phyloP scores from a whole-genome alignment of 257 asterid species.

The Plectranthus barbatus region DNA sequence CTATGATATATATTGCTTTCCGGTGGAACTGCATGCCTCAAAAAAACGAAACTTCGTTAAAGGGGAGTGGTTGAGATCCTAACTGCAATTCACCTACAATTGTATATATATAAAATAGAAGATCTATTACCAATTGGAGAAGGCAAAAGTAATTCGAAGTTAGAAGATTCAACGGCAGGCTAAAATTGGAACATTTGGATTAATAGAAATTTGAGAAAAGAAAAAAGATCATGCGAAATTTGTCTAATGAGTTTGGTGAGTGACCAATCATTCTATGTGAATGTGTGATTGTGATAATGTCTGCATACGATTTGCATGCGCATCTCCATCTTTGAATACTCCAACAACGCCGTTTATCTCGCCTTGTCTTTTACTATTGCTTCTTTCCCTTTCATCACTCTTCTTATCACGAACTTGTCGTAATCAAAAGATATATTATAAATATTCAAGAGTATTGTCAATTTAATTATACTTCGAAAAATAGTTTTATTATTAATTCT shows the following conservation, averaged over 20 bases:
- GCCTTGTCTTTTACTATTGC: too few relatives aligned
- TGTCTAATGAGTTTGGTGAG: constrained; percentile 48
- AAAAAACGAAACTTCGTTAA: not conserved
- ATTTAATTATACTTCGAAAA: too few relatives aligned
- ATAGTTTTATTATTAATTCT: too few relatives aligned
- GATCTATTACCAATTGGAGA: not conserved
- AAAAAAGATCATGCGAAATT: constrained; percentile 36
- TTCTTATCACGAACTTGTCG: too few relatives aligned
- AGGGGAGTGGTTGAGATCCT: constrained; percentile 23
- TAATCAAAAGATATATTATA: too few relatives aligned
- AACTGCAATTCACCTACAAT: constrained; percentile 26
- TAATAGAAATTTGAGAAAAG: too few relatives aligned
- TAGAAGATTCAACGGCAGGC: too few relatives aligned
- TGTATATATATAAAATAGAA: not conserved
- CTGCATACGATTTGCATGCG: constrained; percentile 36
- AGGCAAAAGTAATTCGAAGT: not conserved
- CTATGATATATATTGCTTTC: not conserved
- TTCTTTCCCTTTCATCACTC: too few relatives aligned
- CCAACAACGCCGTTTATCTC: constrained; percentile 12
- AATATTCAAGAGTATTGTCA: too few relatives aligned
- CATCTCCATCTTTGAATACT: constrained; percentile 38
- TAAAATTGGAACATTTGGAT: constrained; percentile 2
- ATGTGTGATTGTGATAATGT: constrained; percentile 19
- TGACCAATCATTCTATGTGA: constrained; percentile 45
- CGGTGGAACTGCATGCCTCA: too few relatives aligned